Evolutionary conservation across 345 rosid species (phyloP), one percentile per base, ranked within the genome.

Genomic region (Boechera divaricarpa): DNA sequence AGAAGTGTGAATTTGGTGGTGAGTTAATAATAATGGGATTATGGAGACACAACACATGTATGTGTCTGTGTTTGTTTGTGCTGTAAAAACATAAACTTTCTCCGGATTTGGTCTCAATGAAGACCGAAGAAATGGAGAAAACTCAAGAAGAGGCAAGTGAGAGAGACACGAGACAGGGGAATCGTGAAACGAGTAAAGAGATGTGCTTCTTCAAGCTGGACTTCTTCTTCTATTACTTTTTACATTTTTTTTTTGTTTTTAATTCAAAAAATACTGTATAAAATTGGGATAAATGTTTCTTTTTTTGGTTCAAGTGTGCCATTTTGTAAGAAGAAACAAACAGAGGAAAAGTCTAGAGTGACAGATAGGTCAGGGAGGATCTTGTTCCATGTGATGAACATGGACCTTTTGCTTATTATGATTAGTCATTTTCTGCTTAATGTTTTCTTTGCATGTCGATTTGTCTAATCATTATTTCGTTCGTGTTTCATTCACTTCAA

Each of bases 131-230:
- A 16, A 11, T 15, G 47, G 69, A 72, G 55, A 54, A 55, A 53
- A 71, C 63, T 49, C 67, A 31, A 57, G 62, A 29, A 72, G 62
- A 31, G 61, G 28, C 39, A 32, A 59, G 72, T 45, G 73, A 41
- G 65, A 63, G 77, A 72, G 60, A 45, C 68, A 70, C 70, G 72
- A 66, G 82, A 81, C 81, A 82, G 81, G 85, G 75, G 73, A 82
- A 75, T 65, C 90, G 91, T 87, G 86, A 86, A 83, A 72, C 48
- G 80, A 84, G 85, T 78, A 85, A 85, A 82, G 77, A 69, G 65
- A 41, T 48, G 71, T 21, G 53, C 26, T 62, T 69, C 48, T 72
- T 69, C 72, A 31, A 81, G 87, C 87, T 82, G 79, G 83, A 80
- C 56, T 78, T 74, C 72, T 63, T 49, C 54, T 54, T 1, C 21